Percentiles rank a stretch among this genome's conserved stretches.
Conservation (phyloP, 2,329 filamentous ascomycete species). For the Fusarium sp. region DNA sequence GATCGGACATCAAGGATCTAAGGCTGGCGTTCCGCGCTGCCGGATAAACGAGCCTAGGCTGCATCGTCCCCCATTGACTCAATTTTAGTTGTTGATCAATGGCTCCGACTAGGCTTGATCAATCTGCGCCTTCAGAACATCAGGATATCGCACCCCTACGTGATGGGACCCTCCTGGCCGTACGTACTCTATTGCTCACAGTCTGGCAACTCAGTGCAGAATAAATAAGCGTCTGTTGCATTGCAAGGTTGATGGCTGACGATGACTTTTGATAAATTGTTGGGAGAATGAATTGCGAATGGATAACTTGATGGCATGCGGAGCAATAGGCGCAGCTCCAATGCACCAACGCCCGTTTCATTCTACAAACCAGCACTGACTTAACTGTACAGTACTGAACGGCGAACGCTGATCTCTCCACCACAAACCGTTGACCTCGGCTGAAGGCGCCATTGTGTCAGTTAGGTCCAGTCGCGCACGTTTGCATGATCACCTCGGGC, state of each 20-base stretch:
- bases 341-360: neutral
- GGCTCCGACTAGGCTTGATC: neutral
- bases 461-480: conserved; percentile 35
- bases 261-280: neutral
- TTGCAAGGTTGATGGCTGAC: neutral
- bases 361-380: neutral
- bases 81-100: conserved; percentile 27
- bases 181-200: conserved; percentile 2
- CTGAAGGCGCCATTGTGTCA: conserved; percentile 36
- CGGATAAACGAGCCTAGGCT: conserved; percentile 11
- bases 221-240: conserved; percentile 3
- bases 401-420: conserved; percentile 28
- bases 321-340: neutral
- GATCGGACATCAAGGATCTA: neutral
- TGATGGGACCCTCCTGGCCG: conserved; percentile 24
- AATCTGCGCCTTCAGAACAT: conserved; percentile 8
- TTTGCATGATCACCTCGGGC: conserved; percentile 21
- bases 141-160: conserved; percentile 17
- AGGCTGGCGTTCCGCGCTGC: conserved; percentile 17
- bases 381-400: neutral
- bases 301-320: neutral
- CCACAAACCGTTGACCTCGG: conserved; percentile 14
- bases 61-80: conserved; percentile 4
- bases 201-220: neutral
- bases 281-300: neutral